phyloP scores from a whole-genome alignment of 768 basidiomycete species.

The Lentinula sp. region DNA sequence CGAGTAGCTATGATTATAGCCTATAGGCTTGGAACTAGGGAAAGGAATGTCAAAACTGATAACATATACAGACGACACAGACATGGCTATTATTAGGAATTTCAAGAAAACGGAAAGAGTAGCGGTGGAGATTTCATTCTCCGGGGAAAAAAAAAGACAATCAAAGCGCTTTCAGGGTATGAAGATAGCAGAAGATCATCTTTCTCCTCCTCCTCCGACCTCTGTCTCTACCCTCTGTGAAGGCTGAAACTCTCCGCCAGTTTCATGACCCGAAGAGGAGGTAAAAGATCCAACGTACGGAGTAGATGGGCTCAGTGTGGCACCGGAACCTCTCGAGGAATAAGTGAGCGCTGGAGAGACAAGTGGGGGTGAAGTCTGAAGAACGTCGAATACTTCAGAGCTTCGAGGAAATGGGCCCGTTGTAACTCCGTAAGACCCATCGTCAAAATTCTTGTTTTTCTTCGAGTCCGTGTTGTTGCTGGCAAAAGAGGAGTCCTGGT shows the following conservation, averaged over 20 bases:
- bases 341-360: constrained; percentile 67
- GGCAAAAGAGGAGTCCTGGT: not conserved
- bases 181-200: too few relatives aligned
- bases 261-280: not conserved
- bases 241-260: not conserved
- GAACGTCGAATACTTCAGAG: constrained; percentile 20
- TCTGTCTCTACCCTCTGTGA: not conserved
- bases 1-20: not conserved
- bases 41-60: not conserved
- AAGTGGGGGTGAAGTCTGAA: constrained; percentile 42
- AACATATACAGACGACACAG: not conserved
- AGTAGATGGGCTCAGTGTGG: constrained; percentile 65
- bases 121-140: not conserved
- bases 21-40: not conserved
- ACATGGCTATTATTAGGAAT: not conserved
- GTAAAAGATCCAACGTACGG: constrained; percentile 63
- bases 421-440: constrained; percentile 1
- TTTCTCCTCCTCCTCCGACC: not conserved
- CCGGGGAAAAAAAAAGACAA: not conserved
- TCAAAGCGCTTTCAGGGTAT: too few relatives aligned
- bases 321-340: constrained; percentile 52
- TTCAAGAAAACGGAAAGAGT: not conserved
- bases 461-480: constrained; percentile 9
- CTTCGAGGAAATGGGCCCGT: not conserved
- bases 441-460: not conserved